Conservation (phyloP, 768 basidiomycete genomes). For the Tubosaeta sp. region DNA sequence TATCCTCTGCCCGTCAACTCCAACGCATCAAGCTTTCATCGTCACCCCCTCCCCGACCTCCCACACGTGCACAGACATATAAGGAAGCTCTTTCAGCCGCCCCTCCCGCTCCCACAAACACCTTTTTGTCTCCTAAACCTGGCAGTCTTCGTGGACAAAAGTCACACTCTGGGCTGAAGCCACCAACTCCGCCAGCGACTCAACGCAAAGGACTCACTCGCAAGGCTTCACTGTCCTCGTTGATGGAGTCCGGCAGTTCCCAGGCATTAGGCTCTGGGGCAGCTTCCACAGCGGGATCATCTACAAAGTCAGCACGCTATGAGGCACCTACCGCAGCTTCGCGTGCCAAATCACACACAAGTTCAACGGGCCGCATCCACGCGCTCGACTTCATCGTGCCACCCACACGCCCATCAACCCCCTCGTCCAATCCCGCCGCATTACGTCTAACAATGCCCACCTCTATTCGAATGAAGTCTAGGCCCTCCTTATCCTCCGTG, state of each 20-base stretch:
- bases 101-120: slow-evolving; percentile 45
- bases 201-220: slow-evolving; percentile 56
- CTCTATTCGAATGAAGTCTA: slow-evolving; percentile 66
- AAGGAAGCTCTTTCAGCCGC: slow-evolving; percentile 51
- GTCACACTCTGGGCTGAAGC: slow-evolving; percentile 77
- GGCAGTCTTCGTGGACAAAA: slow-evolving; percentile 79
- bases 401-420: slow-evolving; percentile 76
- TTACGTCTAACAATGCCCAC: slow-evolving; percentile 87
- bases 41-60: slow-evolving; percentile 58
- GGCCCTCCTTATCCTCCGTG: slow-evolving; percentile 72
- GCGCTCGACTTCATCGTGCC: slow-evolving; percentile 61
- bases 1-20: slow-evolving; percentile 65
- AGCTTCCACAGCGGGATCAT: slow-evolving; percentile 29
- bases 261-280: slow-evolving; percentile 55
- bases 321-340: slow-evolving; percentile 80
- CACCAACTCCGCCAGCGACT: slow-evolving; percentile 63
- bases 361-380: slow-evolving; percentile 59
- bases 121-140: slow-evolving; percentile 65
- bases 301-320: slow-evolving; percentile 50
- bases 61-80: slow-evolving; percentile 53
- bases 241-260: slow-evolving; percentile 56
- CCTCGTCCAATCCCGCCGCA: slow-evolving; percentile 72
- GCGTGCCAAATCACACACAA: slow-evolving; percentile 66
- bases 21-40: slow-evolving; percentile 66
- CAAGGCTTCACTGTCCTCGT: slow-evolving; percentile 75